Conservation (phyloP, 2,329 filamentous ascomycete genomes). For the Nigrospora osmanthi region DNA sequence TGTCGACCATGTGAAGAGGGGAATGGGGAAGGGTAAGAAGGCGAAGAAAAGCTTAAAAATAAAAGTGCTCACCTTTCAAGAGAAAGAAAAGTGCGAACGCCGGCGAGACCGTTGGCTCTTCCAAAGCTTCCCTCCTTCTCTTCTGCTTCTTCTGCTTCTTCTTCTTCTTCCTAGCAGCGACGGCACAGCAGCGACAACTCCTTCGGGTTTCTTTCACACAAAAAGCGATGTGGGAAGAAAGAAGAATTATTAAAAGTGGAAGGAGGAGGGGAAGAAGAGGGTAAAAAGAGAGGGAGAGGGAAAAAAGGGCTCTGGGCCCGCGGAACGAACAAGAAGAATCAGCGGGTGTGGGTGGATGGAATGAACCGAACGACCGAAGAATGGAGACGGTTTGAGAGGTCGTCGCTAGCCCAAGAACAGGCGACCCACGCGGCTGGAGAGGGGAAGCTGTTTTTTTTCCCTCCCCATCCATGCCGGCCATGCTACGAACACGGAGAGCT, state of each 20-base stretch:
- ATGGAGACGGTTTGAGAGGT: no score
- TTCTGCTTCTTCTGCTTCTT: not conserved
- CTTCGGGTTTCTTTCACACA: not conserved
- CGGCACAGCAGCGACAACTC: constrained; percentile 1
- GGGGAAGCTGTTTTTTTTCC: no score
- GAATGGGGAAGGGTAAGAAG: not conserved
- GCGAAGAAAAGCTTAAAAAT: not conserved
- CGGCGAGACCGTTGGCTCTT: not conserved
- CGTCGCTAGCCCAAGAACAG: no score
- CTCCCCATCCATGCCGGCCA: no score
- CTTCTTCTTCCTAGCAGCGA: constrained; percentile 1
- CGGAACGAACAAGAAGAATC: no score
- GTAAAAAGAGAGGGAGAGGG: no score
- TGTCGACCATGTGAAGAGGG: not conserved
- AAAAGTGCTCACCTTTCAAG: constrained; percentile 1
- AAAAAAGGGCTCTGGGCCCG: no score
- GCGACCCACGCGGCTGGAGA: no score
- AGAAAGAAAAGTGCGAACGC: not conserved
- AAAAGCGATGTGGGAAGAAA: constrained; percentile 3
- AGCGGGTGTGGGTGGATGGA: no score
- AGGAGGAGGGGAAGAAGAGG: not conserved
- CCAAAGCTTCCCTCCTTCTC: not conserved
- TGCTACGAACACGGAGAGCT: no score
- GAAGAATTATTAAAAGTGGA: not conserved
- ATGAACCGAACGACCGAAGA: no score